Base-by-base conservation (phyloP, 1,139 yeast species). In the Geotrichum fermentans region DNA sequence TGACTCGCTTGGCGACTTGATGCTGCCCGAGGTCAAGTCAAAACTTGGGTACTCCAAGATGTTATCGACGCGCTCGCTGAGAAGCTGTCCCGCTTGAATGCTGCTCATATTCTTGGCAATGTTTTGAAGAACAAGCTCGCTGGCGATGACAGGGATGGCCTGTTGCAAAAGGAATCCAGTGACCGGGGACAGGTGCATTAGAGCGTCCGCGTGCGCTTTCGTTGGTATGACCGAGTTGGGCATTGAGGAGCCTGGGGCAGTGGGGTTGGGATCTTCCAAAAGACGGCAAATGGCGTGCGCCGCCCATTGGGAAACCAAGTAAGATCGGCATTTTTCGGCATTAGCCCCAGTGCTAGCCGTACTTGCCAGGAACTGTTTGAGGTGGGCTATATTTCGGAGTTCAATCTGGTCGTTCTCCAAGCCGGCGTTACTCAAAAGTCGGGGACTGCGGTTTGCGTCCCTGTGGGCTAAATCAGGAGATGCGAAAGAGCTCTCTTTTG, bases 281-380 rank as follows among this genome's bases (percentile, higher is more conserved):
- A 45, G 44, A 16, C 22, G 18, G 29, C n/a, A 45, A 6, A 45
- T 18, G 17, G 40, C 33, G 33, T 45, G 43, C 6, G 44, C 40
- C 13, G 48, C 48, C 48, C 48, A 45, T 28, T 45, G 48, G 33
- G 44, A 45, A 13, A 39, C 16, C 10, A 39, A 26, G 28, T 45
- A 45, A n/a, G 43, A 39, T 26, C 48, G 48, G 29, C 40, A 24
- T 21, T 42, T 20, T 8, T 39, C 30, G 13, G 30, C 28, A 14
- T 30, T 11, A 14, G 17, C 33, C 14, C 28, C 28, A 10, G 28
- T 24, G 8, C 28, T 10, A 6, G 28, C 28, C 28, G 28, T 24
- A 10, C 28, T 6, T 10, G 28, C 28, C 28, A 26, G 40, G 13
- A 26, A 5, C n/a, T 26, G 11, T 17, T 26, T 26, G 7, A 42